Conservation (phyloP, 306 rosid genomes). For the Gillenia trifoliata region DNA sequence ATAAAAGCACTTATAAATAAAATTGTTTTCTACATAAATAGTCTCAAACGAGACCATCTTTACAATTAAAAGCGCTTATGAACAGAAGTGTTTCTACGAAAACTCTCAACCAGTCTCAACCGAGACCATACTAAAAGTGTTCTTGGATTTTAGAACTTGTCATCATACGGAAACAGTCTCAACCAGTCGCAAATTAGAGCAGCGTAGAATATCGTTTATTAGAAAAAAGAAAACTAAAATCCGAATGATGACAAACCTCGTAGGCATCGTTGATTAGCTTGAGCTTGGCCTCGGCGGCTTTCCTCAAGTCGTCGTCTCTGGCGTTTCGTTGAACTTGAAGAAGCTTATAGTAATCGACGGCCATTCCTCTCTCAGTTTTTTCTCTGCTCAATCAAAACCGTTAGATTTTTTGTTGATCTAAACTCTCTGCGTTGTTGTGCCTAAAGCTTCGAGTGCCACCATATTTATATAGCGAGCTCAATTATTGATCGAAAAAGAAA, state of each 20-base stretch:
- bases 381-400: not conserved
- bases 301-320: not conserved
- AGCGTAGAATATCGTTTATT: too few relatives aligned
- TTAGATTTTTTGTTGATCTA: not conserved
- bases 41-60: too few relatives aligned
- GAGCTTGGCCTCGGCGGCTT: not conserved
- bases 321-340: not conserved
- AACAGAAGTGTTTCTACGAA: too few relatives aligned
- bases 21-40: too few relatives aligned
- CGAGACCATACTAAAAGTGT: too few relatives aligned
- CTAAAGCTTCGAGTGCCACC: not conserved
- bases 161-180: too few relatives aligned
- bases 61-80: too few relatives aligned
- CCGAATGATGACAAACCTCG: not conserved
- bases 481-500: not conserved
- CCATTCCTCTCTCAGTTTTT: not conserved
- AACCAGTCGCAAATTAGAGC: too few relatives aligned
- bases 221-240: too few relatives aligned
- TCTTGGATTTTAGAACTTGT: too few relatives aligned
- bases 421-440: not conserved
- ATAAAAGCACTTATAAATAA: too few relatives aligned
- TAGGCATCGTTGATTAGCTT: not conserved
- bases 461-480: not conserved
- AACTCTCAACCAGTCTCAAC: rapidly evolving
- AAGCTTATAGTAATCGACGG: not conserved